A percentile compares a stretch with the other conserved stretches of the same genome.
phyloP scores from a whole-genome alignment of 1,139 yeast species.

The Sugiyamaella sp. region DNA sequence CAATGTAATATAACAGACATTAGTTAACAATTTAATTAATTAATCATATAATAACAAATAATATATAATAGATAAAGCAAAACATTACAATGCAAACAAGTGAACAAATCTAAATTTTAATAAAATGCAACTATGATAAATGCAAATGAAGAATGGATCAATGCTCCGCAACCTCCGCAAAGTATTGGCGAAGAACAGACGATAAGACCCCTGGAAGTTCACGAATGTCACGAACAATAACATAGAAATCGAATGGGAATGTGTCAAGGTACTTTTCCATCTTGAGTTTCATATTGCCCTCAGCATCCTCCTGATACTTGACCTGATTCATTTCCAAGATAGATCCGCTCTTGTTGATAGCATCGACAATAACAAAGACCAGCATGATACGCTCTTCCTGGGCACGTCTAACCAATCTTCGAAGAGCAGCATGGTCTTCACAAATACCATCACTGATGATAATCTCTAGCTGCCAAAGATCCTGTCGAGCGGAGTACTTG shows the following conservation, averaged over 20 bases:
- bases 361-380: conserved; percentile 93
- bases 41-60: conserved; percentile 11
- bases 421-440: conserved; percentile 85
- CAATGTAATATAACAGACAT: conserved; percentile 3
- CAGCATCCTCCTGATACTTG: conserved; percentile 66
- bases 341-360: conserved; percentile 79
- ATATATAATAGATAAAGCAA: too few relatives aligned
- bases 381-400: conserved; percentile 92
- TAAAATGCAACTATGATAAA: neutral
- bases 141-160: conserved; percentile 7
- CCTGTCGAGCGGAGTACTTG: conserved; percentile 46
- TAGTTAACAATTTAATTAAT: neutral
- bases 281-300: conserved; percentile 71
- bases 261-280: conserved; percentile 87
- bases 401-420: conserved; percentile 85
- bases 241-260: conserved; percentile 96
- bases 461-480: conserved; percentile 91
- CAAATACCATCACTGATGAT: conserved; percentile 96
- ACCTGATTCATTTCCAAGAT: conserved; percentile 96
- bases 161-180: conserved; percentile 61
- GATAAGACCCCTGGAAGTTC: conserved; percentile 94
- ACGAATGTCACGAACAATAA: conserved; percentile 83
- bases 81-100: conserved; percentile 11
- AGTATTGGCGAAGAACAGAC: conserved; percentile 86
- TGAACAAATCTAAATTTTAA: neutral